Evolutionary conservation across 805 yeast species (phyloP).

Genomic region (Metschnikowia cerradonensis): DNA sequence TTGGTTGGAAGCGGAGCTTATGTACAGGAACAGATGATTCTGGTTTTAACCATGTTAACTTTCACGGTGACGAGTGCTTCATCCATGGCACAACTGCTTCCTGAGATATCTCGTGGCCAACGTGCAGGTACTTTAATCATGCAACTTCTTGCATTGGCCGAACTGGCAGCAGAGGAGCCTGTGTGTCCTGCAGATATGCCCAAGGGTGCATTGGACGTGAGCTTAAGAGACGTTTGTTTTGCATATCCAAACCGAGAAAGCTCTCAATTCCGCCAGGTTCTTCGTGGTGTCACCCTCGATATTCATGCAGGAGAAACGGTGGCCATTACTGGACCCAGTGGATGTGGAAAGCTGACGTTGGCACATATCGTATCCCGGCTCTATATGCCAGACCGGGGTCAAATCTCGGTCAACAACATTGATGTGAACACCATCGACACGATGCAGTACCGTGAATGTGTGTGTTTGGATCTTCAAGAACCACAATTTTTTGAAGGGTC

Average conservation of each 20-base stretch:
- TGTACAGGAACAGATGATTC: slow-evolving; percentile 52
- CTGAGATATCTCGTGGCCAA: slow-evolving; percentile 76
- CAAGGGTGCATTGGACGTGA: neutral
- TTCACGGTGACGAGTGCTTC: slow-evolving; percentile 70
- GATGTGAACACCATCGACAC: slow-evolving; percentile 47
- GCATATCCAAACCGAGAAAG: slow-evolving; percentile 35
- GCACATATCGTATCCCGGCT: slow-evolving; percentile 53
- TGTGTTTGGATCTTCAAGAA: slow-evolving; percentile 73
- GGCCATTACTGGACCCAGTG: slow-evolving; percentile 82
- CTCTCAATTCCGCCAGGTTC: slow-evolving; percentile 23
- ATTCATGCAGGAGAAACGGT: slow-evolving; percentile 48
- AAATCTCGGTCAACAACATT: slow-evolving; percentile 42
- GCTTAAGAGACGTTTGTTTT: slow-evolving; percentile 47
- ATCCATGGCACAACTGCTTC: slow-evolving; percentile 58
- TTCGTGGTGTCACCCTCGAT: slow-evolving; percentile 40
- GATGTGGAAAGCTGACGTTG: slow-evolving; percentile 87
- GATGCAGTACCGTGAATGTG: slow-evolving; percentile 45
- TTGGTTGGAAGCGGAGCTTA: slow-evolving; percentile 62
- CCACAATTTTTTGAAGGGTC: slow-evolving; percentile 72
- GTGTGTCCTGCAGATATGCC: neutral
- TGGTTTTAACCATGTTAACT: slow-evolving; percentile 65
- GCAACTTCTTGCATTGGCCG: slow-evolving; percentile 32
- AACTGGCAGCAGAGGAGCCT: slow-evolving; percentile 31
- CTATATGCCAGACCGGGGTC: slow-evolving; percentile 37
- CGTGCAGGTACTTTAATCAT: slow-evolving; percentile 57